Conservation (phyloP, 1,284 basidiomycete species). For the Boletellus sp. region DNA sequence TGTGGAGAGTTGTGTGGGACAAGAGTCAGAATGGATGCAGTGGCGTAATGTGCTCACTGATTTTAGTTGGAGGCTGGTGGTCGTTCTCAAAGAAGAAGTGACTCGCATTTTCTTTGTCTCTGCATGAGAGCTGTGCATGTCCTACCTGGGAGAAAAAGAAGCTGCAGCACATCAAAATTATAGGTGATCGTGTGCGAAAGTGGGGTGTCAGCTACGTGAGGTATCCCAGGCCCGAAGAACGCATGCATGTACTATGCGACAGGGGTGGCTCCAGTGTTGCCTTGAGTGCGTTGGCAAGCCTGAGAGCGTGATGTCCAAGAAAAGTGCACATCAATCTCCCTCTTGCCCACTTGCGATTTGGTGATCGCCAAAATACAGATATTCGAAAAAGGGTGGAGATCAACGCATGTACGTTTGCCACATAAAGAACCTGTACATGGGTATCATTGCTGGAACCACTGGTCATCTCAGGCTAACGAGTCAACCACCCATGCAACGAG, state of each 20-base stretch:
- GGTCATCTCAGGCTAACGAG: not conserved
- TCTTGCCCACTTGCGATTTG: constrained; percentile 1
- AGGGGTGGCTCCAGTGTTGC: constrained; percentile 5
- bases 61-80: too few species aligned
- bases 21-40: too few species aligned
- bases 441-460: not conserved
- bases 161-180: not conserved
- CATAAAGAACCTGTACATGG: constrained; percentile 2
- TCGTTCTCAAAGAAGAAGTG: too few species aligned
- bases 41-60: too few species aligned
- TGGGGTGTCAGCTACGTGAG: too few species aligned
- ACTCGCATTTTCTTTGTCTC: constrained; percentile 3
- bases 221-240: not conserved
- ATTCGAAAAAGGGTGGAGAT: too few species aligned
- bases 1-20: too few species aligned
- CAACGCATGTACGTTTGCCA: constrained; percentile 13
- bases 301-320: constrained; percentile 2
- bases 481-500: constrained; percentile 2
- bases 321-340: not conserved
- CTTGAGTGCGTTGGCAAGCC: not conserved
- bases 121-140: constrained; percentile 1
- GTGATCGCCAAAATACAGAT: not conserved
- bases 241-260: not conserved
- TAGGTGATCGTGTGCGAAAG: constrained; percentile 9
- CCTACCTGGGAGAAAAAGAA: not conserved